Percentiles rank a stretch among this genome's conserved stretches.
phyloP scores from a whole-genome alignment of 768 basidiomycete species.

The Tubosaeta sp. region DNA sequence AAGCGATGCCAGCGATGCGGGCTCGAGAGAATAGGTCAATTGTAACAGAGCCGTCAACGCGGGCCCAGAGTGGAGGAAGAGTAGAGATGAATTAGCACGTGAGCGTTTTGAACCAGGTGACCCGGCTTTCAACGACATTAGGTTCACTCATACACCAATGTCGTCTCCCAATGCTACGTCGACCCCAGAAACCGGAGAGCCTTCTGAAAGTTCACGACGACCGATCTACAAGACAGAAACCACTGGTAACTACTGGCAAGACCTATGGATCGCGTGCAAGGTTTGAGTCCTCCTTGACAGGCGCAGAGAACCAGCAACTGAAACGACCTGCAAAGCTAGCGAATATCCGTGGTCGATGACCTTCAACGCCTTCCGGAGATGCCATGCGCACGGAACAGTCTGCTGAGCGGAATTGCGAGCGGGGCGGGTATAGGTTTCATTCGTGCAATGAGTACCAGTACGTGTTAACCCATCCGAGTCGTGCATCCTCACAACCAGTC shows the following conservation, averaged over 20 bases:
- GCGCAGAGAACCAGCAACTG: not conserved
- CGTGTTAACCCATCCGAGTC: constrained; percentile 22
- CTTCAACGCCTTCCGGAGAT: constrained; percentile 60
- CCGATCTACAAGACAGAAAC: constrained; percentile 29
- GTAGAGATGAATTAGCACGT: no score
- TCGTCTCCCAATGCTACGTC: not conserved
- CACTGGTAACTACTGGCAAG: constrained; percentile 32
- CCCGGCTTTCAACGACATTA: not conserved
- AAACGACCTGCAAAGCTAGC: constrained; percentile 37
- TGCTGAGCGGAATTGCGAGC: constrained; percentile 75
- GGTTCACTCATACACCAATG: constrained; percentile 5
- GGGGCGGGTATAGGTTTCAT: constrained; percentile 75
- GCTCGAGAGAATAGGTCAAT: no score
- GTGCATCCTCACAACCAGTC: constrained; percentile 5
- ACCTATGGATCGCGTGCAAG: constrained; percentile 29
- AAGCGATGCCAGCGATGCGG: no score
- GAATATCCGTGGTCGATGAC: constrained; percentile 47
- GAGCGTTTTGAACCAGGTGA: not conserved
- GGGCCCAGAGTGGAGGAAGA: no score
- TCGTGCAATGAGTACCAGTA: constrained; percentile 62
- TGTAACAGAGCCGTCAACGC: no score
- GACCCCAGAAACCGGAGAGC: constrained; percentile 2
- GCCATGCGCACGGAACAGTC: constrained; percentile 72
- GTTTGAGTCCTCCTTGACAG: constrained; percentile 10
- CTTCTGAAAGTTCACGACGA: constrained; percentile 12